Conservation (phyloP, 495 filamentous ascomycete species). For the Cudoniella acicularis region DNA sequence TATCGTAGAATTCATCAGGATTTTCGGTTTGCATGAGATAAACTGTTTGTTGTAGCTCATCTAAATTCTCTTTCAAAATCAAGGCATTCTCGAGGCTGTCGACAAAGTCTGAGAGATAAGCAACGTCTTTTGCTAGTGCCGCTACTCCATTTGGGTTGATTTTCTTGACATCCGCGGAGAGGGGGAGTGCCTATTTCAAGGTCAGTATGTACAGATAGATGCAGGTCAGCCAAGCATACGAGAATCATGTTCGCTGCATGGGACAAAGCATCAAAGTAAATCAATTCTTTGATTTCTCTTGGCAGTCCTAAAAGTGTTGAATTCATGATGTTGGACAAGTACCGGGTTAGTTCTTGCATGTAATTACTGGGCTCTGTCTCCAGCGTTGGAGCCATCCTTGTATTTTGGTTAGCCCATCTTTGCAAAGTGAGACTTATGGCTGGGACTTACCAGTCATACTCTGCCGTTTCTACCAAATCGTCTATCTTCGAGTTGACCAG, state of each 20-base stretch:
- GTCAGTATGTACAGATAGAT: not conserved
- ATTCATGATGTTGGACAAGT: slow-evolving; percentile 95
- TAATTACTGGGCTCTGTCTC: slow-evolving; percentile 78
- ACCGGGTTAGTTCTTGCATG: slow-evolving; percentile 88
- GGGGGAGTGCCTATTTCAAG: slow-evolving; percentile 67
- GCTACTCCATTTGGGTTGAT: slow-evolving; percentile 86
- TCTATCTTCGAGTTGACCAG: slow-evolving; percentile 98
- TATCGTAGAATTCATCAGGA: slow-evolving; percentile 91
- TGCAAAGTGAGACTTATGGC: not conserved
- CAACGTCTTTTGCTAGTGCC: slow-evolving; percentile 76
- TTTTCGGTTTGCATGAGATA: slow-evolving; percentile 78
- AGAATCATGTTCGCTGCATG: slow-evolving; percentile 87
- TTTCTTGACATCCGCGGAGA: slow-evolving; percentile 71
- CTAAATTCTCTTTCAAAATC: slow-evolving; percentile 79
- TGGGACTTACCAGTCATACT: slow-evolving; percentile 77
- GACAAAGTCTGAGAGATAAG: slow-evolving; percentile 81
- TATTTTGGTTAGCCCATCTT: no score
- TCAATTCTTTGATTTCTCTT: slow-evolving; percentile 91
- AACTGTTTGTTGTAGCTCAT: slow-evolving; percentile 86
- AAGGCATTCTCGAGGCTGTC: slow-evolving; percentile 70
- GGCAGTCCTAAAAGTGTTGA: slow-evolving; percentile 88
- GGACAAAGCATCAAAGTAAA: slow-evolving; percentile 93
- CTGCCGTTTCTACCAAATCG: slow-evolving; percentile 91
- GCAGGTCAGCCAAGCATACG: slow-evolving; percentile 37
- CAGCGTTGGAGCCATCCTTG: slow-evolving; percentile 58